A percentile compares a stretch with the other conserved stretches of the same genome.
Conservation (phyloP, 2,329 filamentous ascomycete genomes). For the Cercospora sp. region DNA sequence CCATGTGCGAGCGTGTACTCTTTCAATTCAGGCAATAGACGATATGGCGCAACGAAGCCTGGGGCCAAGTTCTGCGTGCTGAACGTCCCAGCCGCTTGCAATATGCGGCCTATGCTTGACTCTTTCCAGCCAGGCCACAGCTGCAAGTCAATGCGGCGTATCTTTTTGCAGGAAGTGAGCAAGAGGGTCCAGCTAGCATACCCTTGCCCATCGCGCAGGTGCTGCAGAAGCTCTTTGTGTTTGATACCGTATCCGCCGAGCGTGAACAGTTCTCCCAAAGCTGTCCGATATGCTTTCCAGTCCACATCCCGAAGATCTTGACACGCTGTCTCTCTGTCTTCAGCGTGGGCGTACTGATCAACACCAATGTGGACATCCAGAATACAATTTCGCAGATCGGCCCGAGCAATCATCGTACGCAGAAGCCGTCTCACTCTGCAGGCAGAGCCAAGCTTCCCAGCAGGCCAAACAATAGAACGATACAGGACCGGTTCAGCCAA, state of each 20-base stretch:
- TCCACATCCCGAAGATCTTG: background rate
- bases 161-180: background rate
- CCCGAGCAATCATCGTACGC: conserved; percentile 6
- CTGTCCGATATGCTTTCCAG: conserved; percentile 1
- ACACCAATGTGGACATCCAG: conserved; percentile 2
- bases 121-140: background rate
- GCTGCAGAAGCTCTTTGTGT: background rate
- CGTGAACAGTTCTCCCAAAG: background rate
- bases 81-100: background rate
- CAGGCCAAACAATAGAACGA: conserved; percentile 1
- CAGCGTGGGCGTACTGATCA: background rate
- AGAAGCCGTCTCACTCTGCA: background rate
- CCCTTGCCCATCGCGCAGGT: background rate
- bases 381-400: background rate
- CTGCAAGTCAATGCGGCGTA: background rate
- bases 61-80: background rate
- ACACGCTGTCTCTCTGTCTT: background rate
- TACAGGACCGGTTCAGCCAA: conserved; percentile 17
- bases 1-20: background rate
- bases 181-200: conserved; percentile 6
- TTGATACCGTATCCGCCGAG: background rate
- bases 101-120: background rate
- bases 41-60: background rate
- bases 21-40: background rate
- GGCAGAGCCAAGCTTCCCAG: background rate